Percentiles rank a stretch among this genome's conserved stretches.
Conservation (phyloP, 192 early-diverging fungal genomes). For the Linnemannia hyalina region DNA sequence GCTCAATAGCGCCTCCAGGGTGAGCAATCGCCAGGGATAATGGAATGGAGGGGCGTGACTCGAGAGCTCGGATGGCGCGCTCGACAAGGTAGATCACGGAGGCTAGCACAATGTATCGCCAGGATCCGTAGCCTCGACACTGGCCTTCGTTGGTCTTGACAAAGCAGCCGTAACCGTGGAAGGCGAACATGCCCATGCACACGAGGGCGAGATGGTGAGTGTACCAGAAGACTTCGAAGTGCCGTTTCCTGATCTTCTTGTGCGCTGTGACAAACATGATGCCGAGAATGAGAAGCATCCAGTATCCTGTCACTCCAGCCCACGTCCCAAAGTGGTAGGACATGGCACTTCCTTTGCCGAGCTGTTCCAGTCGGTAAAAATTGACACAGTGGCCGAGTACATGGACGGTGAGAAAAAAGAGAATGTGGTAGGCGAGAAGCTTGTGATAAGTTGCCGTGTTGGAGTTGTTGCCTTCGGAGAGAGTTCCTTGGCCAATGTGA, state of each 20-base stretch:
- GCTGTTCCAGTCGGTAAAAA: slow-evolving; percentile 58
- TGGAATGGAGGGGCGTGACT: slow-evolving; percentile 62
- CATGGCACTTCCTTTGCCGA: slow-evolving; percentile 40
- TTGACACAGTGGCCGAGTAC: slow-evolving; percentile 70
- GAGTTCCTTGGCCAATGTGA: slow-evolving; percentile 35
- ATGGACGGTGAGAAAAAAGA: slow-evolving; percentile 73
- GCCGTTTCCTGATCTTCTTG: slow-evolving; percentile 63
- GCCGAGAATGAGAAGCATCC: slow-evolving; percentile 72
- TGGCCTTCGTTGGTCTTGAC: slow-evolving; percentile 60
- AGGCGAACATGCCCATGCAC: slow-evolving; percentile 70
- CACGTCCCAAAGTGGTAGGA: slow-evolving; percentile 52
- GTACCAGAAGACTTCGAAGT: slow-evolving; percentile 85
- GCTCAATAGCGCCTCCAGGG: slow-evolving; percentile 76
- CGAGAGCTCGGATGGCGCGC: slow-evolving; percentile 68
- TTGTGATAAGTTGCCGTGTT: slow-evolving; percentile 39
- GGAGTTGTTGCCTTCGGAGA: slow-evolving; percentile 46
- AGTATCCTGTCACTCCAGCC: slow-evolving; percentile 77
- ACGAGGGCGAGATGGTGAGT: slow-evolving; percentile 81
- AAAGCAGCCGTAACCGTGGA: slow-evolving; percentile 74
- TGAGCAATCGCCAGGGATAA: slow-evolving; percentile 80
- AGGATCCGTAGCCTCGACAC: slow-evolving; percentile 61
- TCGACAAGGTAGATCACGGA: slow-evolving; percentile 72
- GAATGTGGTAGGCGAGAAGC: slow-evolving; percentile 67
- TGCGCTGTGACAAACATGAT: slow-evolving; percentile 75
- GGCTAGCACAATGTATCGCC: slow-evolving; percentile 64